phyloP scores from a whole-genome alignment of 306 rosid genomes.

The Quercus alba region DNA sequence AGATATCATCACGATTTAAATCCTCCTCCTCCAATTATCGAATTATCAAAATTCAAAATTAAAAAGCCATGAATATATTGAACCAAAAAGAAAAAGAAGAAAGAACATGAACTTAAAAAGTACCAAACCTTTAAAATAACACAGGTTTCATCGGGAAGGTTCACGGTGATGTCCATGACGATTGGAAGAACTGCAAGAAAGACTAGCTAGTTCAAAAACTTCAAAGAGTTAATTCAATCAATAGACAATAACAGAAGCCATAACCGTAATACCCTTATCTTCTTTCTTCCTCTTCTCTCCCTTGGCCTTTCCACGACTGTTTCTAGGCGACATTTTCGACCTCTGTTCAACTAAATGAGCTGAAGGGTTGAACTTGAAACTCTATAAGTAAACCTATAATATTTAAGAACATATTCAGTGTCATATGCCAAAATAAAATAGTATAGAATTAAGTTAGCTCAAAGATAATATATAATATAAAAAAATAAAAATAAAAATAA shows the following conservation, averaged over 20 bases:
- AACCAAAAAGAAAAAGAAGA: not conserved
- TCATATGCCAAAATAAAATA: not conserved
- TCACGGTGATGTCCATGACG: constrained; percentile 74
- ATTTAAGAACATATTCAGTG: not conserved
- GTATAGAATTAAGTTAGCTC: not conserved
- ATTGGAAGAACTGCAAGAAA: constrained; percentile 83
- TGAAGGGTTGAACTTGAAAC: constrained; percentile 6
- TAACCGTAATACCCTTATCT: constrained; percentile 71
- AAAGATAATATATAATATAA: not conserved
- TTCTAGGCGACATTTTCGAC: constrained; percentile 81
- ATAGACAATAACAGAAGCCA: not conserved
- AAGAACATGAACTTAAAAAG: not conserved
- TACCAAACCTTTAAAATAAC: constrained; percentile 70
- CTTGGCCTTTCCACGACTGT: constrained; percentile 78
- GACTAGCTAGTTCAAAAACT: not conserved
- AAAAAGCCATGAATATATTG: too few species aligned
- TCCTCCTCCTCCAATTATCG: too few species aligned
- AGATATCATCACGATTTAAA: too few species aligned
- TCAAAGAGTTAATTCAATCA: not conserved
- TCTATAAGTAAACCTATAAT: constrained; percentile 1
- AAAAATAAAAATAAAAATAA: too few species aligned
- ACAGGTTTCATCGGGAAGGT: constrained; percentile 73
- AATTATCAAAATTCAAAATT: too few species aligned
- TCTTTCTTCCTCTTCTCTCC: constrained; percentile 97
- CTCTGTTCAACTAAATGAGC: constrained; percentile 10